A percentile compares a stretch with the other conserved stretches of the same genome.
Conservation (phyloP, 2,329 filamentous ascomycete genomes). For the Zasmidium angulare region DNA sequence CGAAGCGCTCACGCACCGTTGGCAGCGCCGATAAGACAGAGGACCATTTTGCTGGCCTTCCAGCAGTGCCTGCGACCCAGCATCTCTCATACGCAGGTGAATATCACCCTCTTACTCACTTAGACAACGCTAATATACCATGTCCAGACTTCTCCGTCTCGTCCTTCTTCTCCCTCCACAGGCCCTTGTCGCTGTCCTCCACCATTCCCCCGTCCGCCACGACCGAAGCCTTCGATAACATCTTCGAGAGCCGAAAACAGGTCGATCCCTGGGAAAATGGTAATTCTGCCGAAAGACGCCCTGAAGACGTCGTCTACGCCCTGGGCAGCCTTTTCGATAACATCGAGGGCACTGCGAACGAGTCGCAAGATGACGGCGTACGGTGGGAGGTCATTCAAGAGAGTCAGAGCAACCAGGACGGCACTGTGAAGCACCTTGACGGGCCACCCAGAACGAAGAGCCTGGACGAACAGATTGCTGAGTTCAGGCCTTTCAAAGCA, state of each 20-base stretch:
- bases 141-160: constrained; percentile 77
- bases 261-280: constrained; percentile 44
- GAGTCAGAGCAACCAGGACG: constrained; percentile 33
- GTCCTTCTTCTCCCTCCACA: constrained; percentile 92
- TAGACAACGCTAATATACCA: background rate
- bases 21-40: constrained; percentile 18
- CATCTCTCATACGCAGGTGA: constrained; percentile 54
- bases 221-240: constrained; percentile 75
- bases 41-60: constrained; percentile 58
- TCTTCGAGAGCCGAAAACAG: constrained; percentile 65
- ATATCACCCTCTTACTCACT: background rate
- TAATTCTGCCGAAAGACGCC: constrained; percentile 45
- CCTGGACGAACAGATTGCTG: constrained; percentile 42
- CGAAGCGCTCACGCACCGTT: constrained; percentile 14
- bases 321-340: constrained; percentile 47
- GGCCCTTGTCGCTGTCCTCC: constrained; percentile 85
- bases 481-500: constrained; percentile 73
- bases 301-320: constrained; percentile 44
- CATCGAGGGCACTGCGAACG: constrained; percentile 26
- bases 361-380: constrained; percentile 36
- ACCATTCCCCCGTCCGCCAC: constrained; percentile 72
- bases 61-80: constrained; percentile 72
- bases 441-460: constrained; percentile 30
- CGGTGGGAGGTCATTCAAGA: constrained; percentile 41
- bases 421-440: constrained; percentile 30